These are phyloP conservation scores for Sclerotinia subarctica DNA, from an alignment of 2,329 filamentous ascomycete species.

Conservation along the genomic window DNA sequence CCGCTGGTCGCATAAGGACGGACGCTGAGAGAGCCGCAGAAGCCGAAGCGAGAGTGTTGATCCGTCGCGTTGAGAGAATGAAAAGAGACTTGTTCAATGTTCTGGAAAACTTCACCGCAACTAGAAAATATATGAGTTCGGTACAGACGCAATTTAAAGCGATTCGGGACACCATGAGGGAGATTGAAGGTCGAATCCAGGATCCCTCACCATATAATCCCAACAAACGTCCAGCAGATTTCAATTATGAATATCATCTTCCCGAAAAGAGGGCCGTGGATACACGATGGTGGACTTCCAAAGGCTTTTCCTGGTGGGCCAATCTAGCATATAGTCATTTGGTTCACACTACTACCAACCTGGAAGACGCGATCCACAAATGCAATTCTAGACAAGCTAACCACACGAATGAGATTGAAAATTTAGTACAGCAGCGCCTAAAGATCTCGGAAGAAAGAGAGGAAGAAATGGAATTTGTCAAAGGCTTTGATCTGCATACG, in stretches of 20 bases:
- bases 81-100: neutral
- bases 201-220: neutral
- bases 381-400: neutral
- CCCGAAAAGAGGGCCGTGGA: neutral
- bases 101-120: neutral
- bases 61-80: neutral
- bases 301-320: neutral
- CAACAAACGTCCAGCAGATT: neutral
- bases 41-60: neutral
- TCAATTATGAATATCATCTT: neutral
- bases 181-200: neutral
- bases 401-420: neutral
- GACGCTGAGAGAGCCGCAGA: neutral
- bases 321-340: slow-evolving; percentile 6
- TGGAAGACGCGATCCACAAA: neutral
- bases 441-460: neutral
- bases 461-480: neutral
- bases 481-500: neutral
- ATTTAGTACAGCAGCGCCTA: neutral
- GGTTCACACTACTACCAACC: neutral
- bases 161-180: neutral
- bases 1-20: neutral
- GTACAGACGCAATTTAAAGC: neutral
- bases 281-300: neutral
- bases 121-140: neutral